Evolutionary conservation across 2,329 filamentous ascomycete species (phyloP).

Genomic region (Diaporthe australafricana): DNA sequence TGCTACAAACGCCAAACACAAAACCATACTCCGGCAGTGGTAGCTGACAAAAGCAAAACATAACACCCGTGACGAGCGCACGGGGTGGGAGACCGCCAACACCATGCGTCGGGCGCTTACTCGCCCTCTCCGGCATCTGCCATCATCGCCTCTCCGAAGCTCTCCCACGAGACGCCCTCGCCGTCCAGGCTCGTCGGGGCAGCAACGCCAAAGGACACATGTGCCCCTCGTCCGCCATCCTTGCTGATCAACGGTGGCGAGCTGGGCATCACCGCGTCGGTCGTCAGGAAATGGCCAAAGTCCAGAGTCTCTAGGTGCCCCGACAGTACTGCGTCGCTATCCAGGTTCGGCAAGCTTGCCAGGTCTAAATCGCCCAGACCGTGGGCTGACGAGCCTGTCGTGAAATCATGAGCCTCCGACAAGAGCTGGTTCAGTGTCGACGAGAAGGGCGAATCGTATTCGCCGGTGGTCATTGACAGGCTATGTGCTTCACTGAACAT

Average conservation of each 20-base stretch:
- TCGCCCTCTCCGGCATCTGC: constrained; percentile 17
- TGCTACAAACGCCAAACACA: not conserved
- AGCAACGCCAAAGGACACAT: constrained; percentile 42
- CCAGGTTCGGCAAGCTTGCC: constrained; percentile 52
- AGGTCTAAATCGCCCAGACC: constrained; percentile 58
- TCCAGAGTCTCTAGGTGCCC: constrained; percentile 51
- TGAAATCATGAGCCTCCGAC: constrained; percentile 64
- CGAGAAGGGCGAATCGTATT: constrained; percentile 68
- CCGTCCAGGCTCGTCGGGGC: constrained; percentile 37
- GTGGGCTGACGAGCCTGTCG: constrained; percentile 51
- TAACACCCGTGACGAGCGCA: not conserved
- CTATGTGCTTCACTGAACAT: constrained; percentile 38
- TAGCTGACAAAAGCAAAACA: not conserved
- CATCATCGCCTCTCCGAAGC: constrained; percentile 29
- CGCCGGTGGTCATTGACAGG: constrained; percentile 30
- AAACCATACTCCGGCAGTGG: constrained; percentile 5
- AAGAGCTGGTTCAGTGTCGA: constrained; percentile 73
- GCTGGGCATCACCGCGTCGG: constrained; percentile 60
- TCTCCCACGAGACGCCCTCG: constrained; percentile 36
- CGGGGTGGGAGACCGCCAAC: not conserved
- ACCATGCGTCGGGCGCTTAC: not conserved
- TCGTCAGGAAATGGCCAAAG: constrained; percentile 60
- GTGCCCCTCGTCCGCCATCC: constrained; percentile 28
- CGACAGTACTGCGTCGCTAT: constrained; percentile 47
- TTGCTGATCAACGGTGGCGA: constrained; percentile 56